Base-by-base conservation (phyloP, 208 protist genomes). In the Wallacemonas sp. region DNA sequence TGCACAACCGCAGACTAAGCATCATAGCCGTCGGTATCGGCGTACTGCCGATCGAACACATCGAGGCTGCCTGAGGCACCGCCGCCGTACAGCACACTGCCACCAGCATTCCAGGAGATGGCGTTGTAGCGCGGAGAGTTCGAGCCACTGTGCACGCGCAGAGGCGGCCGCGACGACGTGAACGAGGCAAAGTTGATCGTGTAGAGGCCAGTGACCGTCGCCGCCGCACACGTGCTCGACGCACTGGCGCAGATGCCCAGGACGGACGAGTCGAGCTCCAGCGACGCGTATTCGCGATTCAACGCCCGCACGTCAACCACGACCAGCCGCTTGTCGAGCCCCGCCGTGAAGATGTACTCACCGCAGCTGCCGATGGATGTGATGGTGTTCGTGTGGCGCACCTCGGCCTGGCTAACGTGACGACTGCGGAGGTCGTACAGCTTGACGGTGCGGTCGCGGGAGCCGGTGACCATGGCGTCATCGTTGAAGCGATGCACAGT, bases 181-280 rank as follows among this genome's bases (percentile, higher is more conserved):
- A 71, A 71, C n/a, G 62, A 74, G 27, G 75, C 48, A 61, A 92
- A 92, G 68, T 87, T 88, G 48, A 96, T 85, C 23, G 89, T 61
- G 70, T 92, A 83, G 43, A 92, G 70, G 16, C 90, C 90, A 1
- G 90, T 93, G 48, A 92, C 61, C 29, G 90, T 96, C 1, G 90
- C 79, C n/a, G 86, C 84, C 24, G 87, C 90, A 55, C 90, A 96
- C 49, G 88, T 74, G 70, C 90, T 81, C 11, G 71, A 63, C 43
- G 44, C 67, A 68, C 80, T 91, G 41, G 92, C 84, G 34, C 83
- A 87, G 23, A 96, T 39, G 43, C 78, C 77, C 9, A 96, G 68
- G 2, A 93, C 74, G n/a, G 87, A 82, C 62, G 87, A 92, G 58
- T 93, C 87, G 67, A 96, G 74, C 36, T 93, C 87, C 21, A 86